Conservation (phyloP, 176 grass and related monocot species). For the Tuctoria greenei region DNA sequence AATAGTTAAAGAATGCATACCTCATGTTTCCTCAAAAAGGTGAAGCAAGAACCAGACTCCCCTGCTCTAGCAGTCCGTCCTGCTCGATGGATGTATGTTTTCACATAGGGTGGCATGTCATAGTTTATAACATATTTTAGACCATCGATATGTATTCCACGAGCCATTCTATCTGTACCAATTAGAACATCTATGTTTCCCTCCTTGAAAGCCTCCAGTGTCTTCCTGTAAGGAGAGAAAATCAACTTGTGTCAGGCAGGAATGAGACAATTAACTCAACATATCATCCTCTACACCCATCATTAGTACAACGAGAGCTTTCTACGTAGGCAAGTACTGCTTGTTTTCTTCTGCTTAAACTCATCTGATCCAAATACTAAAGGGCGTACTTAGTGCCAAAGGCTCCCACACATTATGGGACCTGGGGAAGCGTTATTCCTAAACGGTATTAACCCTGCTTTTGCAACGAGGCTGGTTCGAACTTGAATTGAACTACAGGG, state of each 20-base stretch:
- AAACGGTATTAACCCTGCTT: no score
- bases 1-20: slow-evolving; percentile 36
- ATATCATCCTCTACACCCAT: no score
- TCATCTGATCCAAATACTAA: not conserved
- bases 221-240: slow-evolving; percentile 59
- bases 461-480: no score
- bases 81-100: slow-evolving; percentile 87
- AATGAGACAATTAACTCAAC: no score
- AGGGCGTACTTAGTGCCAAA: no score
- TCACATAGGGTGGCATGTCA: slow-evolving; percentile 83
- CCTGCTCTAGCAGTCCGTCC: slow-evolving; percentile 84
- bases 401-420: no score
- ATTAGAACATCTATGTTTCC: slow-evolving; percentile 80
- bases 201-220: slow-evolving; percentile 80
- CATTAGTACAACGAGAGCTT: no score
- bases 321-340: not conserved
- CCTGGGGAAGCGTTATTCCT: no score
- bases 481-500: not conserved
- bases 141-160: slow-evolving; percentile 95
- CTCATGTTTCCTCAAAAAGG: slow-evolving; percentile 83
- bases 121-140: slow-evolving; percentile 93
- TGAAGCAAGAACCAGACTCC: slow-evolving; percentile 86
- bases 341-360: slow-evolving; percentile 6
- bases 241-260: not conserved
- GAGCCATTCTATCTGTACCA: slow-evolving; percentile 92